Evolutionary conservation across 495 filamentous ascomycete genomes (phyloP).

Genomic region (Aspergillus leporis): DNA sequence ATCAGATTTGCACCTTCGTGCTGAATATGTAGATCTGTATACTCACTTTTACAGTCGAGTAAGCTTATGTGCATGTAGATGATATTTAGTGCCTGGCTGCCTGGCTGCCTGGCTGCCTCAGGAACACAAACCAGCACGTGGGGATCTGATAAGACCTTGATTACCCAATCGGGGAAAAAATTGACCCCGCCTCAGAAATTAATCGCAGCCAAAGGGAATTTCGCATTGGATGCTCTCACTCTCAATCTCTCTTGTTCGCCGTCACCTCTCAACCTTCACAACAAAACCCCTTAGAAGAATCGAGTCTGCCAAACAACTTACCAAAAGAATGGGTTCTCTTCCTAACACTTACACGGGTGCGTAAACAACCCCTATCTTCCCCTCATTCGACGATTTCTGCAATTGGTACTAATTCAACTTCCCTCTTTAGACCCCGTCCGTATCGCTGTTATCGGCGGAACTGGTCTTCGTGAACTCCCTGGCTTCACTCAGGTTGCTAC

Average conservation of each 20-base stretch:
- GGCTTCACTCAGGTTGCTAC: conserved; percentile 79
- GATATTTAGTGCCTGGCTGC: no score
- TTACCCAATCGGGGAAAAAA: conserved; percentile 15
- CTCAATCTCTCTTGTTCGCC: conserved; percentile 21
- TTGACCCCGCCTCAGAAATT: conserved; percentile 15
- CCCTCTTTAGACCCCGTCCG: conserved; percentile 64
- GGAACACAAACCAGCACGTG: conserved; percentile 1
- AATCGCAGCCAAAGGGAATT: background rate
- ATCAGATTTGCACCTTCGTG: no score
- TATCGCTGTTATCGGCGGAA: conserved; percentile 97
- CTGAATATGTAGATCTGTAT: no score
- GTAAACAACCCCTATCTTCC: conserved; percentile 10
- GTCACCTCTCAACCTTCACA: conserved; percentile 26
- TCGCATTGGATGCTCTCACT: conserved; percentile 17
- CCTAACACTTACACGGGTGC: conserved; percentile 57
- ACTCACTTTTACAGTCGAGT: no score
- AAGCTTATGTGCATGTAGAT: no score
- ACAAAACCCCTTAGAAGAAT: conserved; percentile 36
- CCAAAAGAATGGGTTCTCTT: conserved; percentile 55
- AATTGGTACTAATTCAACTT: conserved; percentile 6
- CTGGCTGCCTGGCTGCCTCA: conserved; percentile 9
- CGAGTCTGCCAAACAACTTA: conserved; percentile 36
- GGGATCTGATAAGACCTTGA: conserved; percentile 9
- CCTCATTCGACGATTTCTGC: background rate
- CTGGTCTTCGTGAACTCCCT: conserved; percentile 73